phyloP scores from a whole-genome alignment of 257 asterid species.

The Solanum okadae region DNA sequence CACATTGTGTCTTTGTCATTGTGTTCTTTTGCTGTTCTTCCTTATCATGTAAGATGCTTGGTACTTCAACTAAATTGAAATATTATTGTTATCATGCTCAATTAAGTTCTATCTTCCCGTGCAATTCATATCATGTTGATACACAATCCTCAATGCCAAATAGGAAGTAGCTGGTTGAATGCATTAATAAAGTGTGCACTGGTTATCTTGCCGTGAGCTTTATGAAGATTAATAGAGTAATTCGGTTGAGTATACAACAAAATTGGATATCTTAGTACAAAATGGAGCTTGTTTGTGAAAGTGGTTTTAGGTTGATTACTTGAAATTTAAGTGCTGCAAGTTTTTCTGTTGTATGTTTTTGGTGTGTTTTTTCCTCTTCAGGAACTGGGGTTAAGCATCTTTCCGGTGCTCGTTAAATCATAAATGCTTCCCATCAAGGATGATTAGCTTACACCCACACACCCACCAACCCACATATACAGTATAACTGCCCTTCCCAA shows the following conservation, averaged over 20 bases:
- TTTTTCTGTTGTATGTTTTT: neutral
- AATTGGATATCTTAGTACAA: neutral
- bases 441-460: neutral
- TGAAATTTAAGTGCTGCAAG: neutral
- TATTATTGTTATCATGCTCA: neutral
- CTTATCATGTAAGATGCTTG: neutral
- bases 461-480: neutral
- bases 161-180: neutral
- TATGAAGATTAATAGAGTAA: neutral
- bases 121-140: neutral
- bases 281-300: neutral
- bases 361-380: neutral
- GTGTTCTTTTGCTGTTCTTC: neutral
- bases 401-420: neutral
- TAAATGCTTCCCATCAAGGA: neutral
- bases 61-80: neutral
- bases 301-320: neutral
- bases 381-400: neutral
- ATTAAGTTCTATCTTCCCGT: neutral
- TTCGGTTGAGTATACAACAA: neutral
- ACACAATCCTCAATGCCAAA: neutral
- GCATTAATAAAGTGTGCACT: neutral
- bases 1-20: neutral
- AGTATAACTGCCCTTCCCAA: neutral
- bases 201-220: neutral